phyloP scores from a whole-genome alignment of 169 alveolate species.

The Plasmodium relictum region DNA sequence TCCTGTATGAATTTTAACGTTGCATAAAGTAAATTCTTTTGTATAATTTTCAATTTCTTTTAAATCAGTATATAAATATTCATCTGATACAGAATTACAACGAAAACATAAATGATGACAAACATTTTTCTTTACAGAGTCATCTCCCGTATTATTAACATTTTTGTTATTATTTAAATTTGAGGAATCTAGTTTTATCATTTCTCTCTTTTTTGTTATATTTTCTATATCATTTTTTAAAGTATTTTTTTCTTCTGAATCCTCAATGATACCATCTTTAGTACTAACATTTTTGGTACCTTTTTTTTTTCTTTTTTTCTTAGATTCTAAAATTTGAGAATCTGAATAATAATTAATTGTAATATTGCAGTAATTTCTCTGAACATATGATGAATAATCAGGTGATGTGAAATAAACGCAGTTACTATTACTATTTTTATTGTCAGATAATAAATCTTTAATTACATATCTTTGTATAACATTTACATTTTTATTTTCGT shows the following conservation, averaged over 20 bases:
- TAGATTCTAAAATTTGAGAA: conserved; percentile 19
- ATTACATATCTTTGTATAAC: conserved; percentile 31
- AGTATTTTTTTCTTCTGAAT: not conserved
- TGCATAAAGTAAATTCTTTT: conserved; percentile 81
- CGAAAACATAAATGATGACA: conserved; percentile 73
- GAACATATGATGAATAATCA: conserved; percentile 27
- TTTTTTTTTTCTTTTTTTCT: conserved; percentile 12
- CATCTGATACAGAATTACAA: conserved; percentile 68
- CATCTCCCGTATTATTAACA: not conserved
- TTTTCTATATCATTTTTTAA: not conserved
- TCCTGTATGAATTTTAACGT: conserved; percentile 83
- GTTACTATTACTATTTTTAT: not conserved
- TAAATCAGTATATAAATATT: conserved; percentile 42
- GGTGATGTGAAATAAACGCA: not conserved
- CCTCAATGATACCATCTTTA: not conserved
- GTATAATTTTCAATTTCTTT: conserved; percentile 77
- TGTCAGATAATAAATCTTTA: not conserved
- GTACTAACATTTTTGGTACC: not conserved
- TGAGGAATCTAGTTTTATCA: not conserved
- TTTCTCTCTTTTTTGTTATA: not conserved
- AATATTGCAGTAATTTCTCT: not conserved
- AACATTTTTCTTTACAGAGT: conserved; percentile 23
- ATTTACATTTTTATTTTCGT: conserved; percentile 18
- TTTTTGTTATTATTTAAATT: not conserved
- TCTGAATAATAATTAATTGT: conserved; percentile 42